A percentile compares a stretch with the other conserved stretches of the same genome.
Conservation (phyloP, 495 filamentous ascomycete species). For the Penicillium alfredii region DNA sequence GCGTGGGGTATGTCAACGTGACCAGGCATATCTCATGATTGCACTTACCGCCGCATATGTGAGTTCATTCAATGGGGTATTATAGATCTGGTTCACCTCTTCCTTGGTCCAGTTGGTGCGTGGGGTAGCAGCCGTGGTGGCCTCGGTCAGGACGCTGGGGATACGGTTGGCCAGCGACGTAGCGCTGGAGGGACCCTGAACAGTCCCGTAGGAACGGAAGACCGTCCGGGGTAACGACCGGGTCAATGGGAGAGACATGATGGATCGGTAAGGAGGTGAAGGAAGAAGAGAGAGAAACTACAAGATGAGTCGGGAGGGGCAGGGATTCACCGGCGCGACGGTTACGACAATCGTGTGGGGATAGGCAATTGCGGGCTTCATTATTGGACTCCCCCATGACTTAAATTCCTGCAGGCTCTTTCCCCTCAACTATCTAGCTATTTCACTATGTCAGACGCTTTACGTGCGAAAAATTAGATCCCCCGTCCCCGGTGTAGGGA, state of each 20-base stretch:
- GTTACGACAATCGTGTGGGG: constrained; percentile 19
- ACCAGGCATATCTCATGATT: too few species aligned
- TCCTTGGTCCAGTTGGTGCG: constrained; percentile 72
- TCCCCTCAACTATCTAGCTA: constrained; percentile 6
- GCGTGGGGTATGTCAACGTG: too few species aligned
- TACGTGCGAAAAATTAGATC: too few species aligned
- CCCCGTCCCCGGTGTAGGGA: constrained; percentile 6
- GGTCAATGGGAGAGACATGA: constrained; percentile 26
- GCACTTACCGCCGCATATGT: constrained; percentile 66
- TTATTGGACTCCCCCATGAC: constrained; percentile 5
- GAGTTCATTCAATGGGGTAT: constrained; percentile 70
- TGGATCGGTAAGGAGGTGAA: constrained; percentile 2
- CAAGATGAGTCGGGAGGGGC: constrained; percentile 8
- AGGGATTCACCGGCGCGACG: constrained; percentile 19
- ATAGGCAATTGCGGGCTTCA: background rate
- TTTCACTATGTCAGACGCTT: too few species aligned
- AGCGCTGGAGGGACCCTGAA: constrained; percentile 32
- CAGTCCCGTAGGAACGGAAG: constrained; percentile 38
- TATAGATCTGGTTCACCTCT: constrained; percentile 68
- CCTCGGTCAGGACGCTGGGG: constrained; percentile 41
- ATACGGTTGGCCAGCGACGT: constrained; percentile 30
- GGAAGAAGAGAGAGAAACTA: constrained; percentile 3
- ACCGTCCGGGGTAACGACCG: constrained; percentile 27
- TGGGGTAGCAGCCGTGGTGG: constrained; percentile 50
- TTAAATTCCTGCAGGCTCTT: constrained; percentile 2